Conservation (phyloP, 2,329 filamentous ascomycete genomes). For the Aureobasidium sp. region DNA sequence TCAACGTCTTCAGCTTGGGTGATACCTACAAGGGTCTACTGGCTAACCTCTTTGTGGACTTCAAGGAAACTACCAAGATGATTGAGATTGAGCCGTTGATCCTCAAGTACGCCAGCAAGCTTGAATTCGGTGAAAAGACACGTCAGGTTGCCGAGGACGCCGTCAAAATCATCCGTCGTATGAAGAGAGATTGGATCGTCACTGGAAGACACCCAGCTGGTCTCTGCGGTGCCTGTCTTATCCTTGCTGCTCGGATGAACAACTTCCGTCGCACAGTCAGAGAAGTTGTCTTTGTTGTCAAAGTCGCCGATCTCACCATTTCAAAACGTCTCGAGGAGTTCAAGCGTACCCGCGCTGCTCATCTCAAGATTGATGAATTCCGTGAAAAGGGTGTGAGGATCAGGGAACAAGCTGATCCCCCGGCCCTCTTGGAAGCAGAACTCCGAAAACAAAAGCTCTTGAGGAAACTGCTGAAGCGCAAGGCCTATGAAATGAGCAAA, state of each 20-base stretch:
- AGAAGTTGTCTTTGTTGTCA: slow-evolving; percentile 97
- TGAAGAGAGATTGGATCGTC: slow-evolving; percentile 97
- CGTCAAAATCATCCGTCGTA: slow-evolving; percentile 77
- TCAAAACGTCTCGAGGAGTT: slow-evolving; percentile 90
- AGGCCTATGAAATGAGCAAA: slow-evolving; percentile 17
- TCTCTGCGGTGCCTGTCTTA: slow-evolving; percentile 86
- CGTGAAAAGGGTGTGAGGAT: slow-evolving; percentile 59
- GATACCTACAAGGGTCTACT: slow-evolving; percentile 81
- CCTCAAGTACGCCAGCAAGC: slow-evolving; percentile 79
- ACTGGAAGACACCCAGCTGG: slow-evolving; percentile 89
- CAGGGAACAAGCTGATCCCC: slow-evolving; percentile 72
- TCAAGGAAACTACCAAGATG: slow-evolving; percentile 35
- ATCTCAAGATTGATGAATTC: slow-evolving; percentile 83
- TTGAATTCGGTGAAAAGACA: slow-evolving; percentile 80
- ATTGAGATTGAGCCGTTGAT: slow-evolving; percentile 65
- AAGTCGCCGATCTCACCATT: slow-evolving; percentile 89
- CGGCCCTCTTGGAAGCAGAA: slow-evolving; percentile 66
- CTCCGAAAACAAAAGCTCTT: slow-evolving; percentile 37
- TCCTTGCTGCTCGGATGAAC: slow-evolving; percentile 95
- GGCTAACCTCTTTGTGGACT: slow-evolving; percentile 59
- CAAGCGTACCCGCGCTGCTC: slow-evolving; percentile 74
- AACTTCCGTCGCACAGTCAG: slow-evolving; percentile 89
- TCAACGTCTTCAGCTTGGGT: slow-evolving; percentile 90
- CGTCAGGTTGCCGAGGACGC: slow-evolving; percentile 84
- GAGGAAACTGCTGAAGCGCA: slow-evolving; percentile 26